Percentiles rank a stretch among this genome's conserved stretches.
phyloP scores from a whole-genome alignment of 805 yeast species.

The Lipomyces kockii region DNA sequence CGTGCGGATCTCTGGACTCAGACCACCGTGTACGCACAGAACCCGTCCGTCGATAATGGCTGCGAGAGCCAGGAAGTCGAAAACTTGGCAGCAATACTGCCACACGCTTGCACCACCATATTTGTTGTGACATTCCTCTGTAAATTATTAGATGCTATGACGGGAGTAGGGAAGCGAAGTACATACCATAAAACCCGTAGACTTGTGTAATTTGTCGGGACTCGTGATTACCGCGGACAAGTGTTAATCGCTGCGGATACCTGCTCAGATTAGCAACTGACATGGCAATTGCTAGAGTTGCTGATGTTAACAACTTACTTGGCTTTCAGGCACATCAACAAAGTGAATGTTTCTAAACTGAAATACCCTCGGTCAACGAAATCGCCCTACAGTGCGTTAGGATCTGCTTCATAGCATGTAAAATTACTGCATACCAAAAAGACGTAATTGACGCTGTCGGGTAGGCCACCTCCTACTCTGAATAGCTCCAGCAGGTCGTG shows the following conservation, averaged over 20 bases:
- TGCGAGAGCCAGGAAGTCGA: conserved; percentile 90
- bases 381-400: conserved; percentile 61
- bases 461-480: conserved; percentile 90
- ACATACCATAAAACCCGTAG: conserved; percentile 94
- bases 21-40: conserved; percentile 95
- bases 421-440: conserved; percentile 53
- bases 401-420: neutral
- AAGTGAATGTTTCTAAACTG: conserved; percentile 89
- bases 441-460: conserved; percentile 77
- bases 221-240: conserved; percentile 98
- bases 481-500: conserved; percentile 91
- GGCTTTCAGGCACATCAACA: conserved; percentile 90
- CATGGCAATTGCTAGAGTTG: neutral
- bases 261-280: conserved; percentile 38
- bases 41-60: conserved; percentile 95
- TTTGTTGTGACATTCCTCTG: conserved; percentile 86
- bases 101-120: conserved; percentile 93
- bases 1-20: conserved; percentile 97
- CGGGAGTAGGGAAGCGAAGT: conserved; percentile 64
- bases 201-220: conserved; percentile 98
- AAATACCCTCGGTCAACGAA: conserved; percentile 98
- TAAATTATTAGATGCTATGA: conserved; percentile 51
- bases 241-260: conserved; percentile 80
- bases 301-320: conserved; percentile 47
- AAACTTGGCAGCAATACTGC: conserved; percentile 93